phyloP scores from a whole-genome alignment of 108 stramenopile species.

The Pseudonitzschia delicatissima region DNA sequence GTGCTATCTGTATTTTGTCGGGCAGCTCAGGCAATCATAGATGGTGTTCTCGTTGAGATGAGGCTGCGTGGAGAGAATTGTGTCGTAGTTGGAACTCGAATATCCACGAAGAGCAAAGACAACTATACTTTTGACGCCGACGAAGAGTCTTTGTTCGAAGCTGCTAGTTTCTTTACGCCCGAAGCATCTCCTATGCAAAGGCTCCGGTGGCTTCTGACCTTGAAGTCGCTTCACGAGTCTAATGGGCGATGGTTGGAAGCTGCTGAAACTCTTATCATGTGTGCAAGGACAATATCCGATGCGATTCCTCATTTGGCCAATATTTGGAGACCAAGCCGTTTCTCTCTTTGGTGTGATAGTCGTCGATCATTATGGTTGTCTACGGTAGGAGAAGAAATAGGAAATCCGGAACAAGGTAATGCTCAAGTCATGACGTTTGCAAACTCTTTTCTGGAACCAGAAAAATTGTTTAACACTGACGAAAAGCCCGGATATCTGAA shows the following conservation, averaged over 20 bases:
- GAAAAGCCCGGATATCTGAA: slow-evolving; percentile 4
- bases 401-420: slow-evolving; percentile 53
- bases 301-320: slow-evolving; percentile 58
- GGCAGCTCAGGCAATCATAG: slow-evolving; percentile 79
- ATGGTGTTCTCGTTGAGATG: slow-evolving; percentile 82
- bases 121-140: slow-evolving; percentile 76
- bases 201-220: slow-evolving; percentile 71
- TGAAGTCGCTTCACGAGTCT: slow-evolving; percentile 62
- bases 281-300: slow-evolving; percentile 62
- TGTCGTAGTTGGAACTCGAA: slow-evolving; percentile 36
- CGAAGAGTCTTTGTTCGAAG: slow-evolving; percentile 86
- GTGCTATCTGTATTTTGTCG: slow-evolving; percentile 65
- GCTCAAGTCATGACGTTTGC: slow-evolving; percentile 71
- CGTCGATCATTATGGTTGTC: slow-evolving; percentile 66
- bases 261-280: slow-evolving; percentile 74
- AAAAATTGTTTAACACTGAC: slow-evolving; percentile 1
- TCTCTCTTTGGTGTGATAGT: slow-evolving; percentile 68
- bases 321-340: slow-evolving; percentile 76
- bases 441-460: slow-evolving; percentile 66
- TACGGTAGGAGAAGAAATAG: slow-evolving; percentile 52
- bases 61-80: slow-evolving; percentile 47
- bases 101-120: slow-evolving; percentile 8
- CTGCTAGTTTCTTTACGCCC: slow-evolving; percentile 71
- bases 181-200: slow-evolving; percentile 71
- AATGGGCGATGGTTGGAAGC: slow-evolving; percentile 85